Evolutionary conservation across 2,329 filamentous ascomycete genomes (phyloP).

Genomic region (Aspergillus clavatus): DNA sequence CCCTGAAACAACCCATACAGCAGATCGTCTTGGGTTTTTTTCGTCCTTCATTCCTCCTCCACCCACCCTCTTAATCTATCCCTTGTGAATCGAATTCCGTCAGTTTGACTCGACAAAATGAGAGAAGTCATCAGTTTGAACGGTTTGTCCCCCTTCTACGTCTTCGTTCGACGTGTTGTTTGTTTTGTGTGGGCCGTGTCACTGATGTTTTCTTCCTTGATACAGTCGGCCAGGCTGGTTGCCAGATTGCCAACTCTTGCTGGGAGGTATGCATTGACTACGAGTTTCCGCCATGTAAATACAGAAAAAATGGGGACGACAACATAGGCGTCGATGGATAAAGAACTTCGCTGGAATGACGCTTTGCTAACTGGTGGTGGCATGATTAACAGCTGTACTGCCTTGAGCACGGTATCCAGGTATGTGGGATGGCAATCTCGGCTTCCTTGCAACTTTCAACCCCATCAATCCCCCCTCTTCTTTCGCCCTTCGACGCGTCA

Average conservation of each 20-base stretch:
- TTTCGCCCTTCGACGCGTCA: neutral
- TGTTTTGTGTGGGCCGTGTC: slow-evolving; percentile 20
- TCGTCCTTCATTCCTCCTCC: slow-evolving; percentile 30
- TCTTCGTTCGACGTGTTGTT: slow-evolving; percentile 12
- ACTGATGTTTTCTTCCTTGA: slow-evolving; percentile 17
- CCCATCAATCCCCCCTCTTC: no score
- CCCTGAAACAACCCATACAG: slow-evolving; percentile 24
- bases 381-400: slow-evolving; percentile 88
- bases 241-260: slow-evolving; percentile 99
- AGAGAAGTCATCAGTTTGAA: slow-evolving; percentile 99
- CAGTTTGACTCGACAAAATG: slow-evolving; percentile 59
- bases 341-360: slow-evolving; percentile 8
- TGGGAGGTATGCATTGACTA: slow-evolving; percentile 80
- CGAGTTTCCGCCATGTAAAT: neutral
- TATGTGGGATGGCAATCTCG: slow-evolving; percentile 47
- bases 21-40: slow-evolving; percentile 23
- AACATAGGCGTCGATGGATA: slow-evolving; percentile 7
- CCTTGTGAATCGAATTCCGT: slow-evolving; percentile 9
- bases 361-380: slow-evolving; percentile 30
- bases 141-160: slow-evolving; percentile 57
- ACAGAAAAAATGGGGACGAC: slow-evolving; percentile 1
- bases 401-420: slow-evolving; percentile 99
- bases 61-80: slow-evolving; percentile 24
- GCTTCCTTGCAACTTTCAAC: slow-evolving; percentile 3
- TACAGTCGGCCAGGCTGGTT: slow-evolving; percentile 98